Evolutionary conservation across 139 green algal genomes (phyloP).

Genomic region (Ettlia oleoabundans): DNA sequence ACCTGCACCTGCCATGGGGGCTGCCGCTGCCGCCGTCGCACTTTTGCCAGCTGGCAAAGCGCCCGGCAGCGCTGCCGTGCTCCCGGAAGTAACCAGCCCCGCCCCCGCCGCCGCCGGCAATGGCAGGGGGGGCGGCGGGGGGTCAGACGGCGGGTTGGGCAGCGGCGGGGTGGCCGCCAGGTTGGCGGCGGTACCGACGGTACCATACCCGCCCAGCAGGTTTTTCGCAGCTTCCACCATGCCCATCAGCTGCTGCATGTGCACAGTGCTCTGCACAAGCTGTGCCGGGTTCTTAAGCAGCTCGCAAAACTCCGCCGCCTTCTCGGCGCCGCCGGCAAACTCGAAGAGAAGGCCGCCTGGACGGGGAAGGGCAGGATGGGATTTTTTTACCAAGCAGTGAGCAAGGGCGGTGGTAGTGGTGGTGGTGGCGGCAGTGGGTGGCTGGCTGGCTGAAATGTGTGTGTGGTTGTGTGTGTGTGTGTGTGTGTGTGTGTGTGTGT

Average conservation of each 20-base stretch:
- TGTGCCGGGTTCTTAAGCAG: constrained; percentile 13
- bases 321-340: constrained; percentile 17
- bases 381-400: too few species aligned
- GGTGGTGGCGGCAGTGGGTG: not conserved
- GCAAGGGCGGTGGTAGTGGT: not conserved
- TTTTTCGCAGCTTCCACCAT: constrained; percentile 28
- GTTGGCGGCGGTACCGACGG: not conserved
- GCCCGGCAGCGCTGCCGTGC: not conserved
- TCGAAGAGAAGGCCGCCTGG: constrained; percentile 26
- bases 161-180: constrained; percentile 3
- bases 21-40: not conserved
- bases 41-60: not conserved
- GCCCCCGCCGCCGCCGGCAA: not conserved
- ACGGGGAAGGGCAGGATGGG: not conserved
- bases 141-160: not conserved
- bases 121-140: not conserved
- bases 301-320: not conserved
- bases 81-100: not conserved
- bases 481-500: too few species aligned
- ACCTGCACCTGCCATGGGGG: too few species aligned
- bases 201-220: not conserved
- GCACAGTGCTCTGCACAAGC: constrained; percentile 19
- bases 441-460: too few species aligned
- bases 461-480: too few species aligned
- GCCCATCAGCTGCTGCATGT: constrained; percentile 35